Percentiles rank a stretch among this genome's conserved stretches.
Evolutionary conservation across 192 early-diverging fungal genomes (phyloP).

Genomic region (Coemansia sp.): DNA sequence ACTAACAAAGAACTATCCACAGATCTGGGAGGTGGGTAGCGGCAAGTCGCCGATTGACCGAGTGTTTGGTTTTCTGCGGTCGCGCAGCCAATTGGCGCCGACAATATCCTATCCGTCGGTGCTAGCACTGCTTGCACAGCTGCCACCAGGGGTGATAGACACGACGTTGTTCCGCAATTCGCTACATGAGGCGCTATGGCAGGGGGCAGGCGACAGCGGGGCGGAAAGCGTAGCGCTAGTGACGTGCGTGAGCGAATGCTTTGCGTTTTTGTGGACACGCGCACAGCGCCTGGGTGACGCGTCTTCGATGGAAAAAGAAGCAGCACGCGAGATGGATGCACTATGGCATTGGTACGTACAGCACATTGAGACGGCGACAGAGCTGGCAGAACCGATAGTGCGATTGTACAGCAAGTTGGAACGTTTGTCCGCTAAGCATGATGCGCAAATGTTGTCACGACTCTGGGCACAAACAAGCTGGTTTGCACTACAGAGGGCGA

Average conservation of each 20-base stretch:
- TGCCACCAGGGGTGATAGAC: conserved; percentile 53
- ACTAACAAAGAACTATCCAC: conserved; percentile 68
- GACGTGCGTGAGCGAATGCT: conserved; percentile 44
- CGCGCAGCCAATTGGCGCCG: conserved; percentile 64
- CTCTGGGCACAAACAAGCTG: conserved; percentile 52
- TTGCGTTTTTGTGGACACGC: conserved; percentile 45
- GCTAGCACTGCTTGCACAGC: conserved; percentile 65
- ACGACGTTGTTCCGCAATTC: conserved; percentile 25
- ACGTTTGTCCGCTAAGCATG: conserved; percentile 24
- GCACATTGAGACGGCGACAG: conserved; percentile 22
- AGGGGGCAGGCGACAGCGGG: conserved; percentile 17
- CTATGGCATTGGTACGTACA: conserved; percentile 55
- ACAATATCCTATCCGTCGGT: conserved; percentile 73
- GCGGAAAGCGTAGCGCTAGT: conserved; percentile 32
- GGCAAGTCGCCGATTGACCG: conserved; percentile 55
- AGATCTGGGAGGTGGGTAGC: conserved; percentile 52
- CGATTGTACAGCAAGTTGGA: conserved; percentile 39
- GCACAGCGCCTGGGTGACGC: conserved; percentile 11
- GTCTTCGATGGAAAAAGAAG: conserved; percentile 27
- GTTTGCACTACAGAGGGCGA: conserved; percentile 41
- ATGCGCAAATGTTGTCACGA: conserved; percentile 19
- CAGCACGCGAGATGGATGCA: conserved; percentile 32
- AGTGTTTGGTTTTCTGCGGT: conserved; percentile 68
- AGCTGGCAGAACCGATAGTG: conserved; percentile 35
- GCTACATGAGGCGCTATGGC: conserved; percentile 43